These are phyloP conservation scores for Canariomyces notabilis DNA, from an alignment of 2,329 filamentous ascomycete species.

Conservation along the genomic window DNA sequence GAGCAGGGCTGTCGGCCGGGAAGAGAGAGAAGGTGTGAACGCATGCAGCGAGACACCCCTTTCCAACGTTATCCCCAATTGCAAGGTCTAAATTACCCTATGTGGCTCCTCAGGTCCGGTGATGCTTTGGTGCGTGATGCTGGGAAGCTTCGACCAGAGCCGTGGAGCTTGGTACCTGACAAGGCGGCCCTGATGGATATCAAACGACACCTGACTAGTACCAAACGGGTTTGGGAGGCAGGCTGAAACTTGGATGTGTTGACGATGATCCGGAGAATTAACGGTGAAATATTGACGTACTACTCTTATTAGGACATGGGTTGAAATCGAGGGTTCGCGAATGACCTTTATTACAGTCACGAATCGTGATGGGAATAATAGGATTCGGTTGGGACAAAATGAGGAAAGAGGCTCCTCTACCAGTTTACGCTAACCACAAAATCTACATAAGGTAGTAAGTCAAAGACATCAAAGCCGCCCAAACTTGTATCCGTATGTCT, in stretches of 20 bases:
- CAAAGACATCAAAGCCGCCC: too few species aligned
- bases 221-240: constrained; percentile 6
- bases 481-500: too few species aligned
- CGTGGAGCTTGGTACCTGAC: constrained; percentile 16
- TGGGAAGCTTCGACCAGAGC: constrained; percentile 9
- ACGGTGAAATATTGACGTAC: constrained; percentile 24
- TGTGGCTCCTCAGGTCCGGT: constrained; percentile 22
- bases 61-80: constrained; percentile 12
- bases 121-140: constrained; percentile 20
- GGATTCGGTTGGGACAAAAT: too few species aligned
- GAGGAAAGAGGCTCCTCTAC: too few species aligned
- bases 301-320: too few species aligned
- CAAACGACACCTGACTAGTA: constrained; percentile 15
- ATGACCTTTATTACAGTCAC: too few species aligned
- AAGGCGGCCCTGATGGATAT: constrained; percentile 12
- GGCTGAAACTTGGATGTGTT: constrained; percentile 16
- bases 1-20: constrained; percentile 17
- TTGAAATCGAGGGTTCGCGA: too few species aligned
- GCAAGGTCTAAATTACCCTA: constrained; percentile 16
- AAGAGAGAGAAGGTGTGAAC: constrained; percentile 12
- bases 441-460: too few species aligned
- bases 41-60: constrained; percentile 14
- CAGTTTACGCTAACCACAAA: too few species aligned
- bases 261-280: constrained; percentile 25
- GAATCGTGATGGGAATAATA: too few species aligned